A percentile compares a stretch with the other conserved stretches of the same genome.
phyloP scores from a whole-genome alignment of 2,329 filamentous ascomycete genomes.

The Grosmannia huntii region DNA sequence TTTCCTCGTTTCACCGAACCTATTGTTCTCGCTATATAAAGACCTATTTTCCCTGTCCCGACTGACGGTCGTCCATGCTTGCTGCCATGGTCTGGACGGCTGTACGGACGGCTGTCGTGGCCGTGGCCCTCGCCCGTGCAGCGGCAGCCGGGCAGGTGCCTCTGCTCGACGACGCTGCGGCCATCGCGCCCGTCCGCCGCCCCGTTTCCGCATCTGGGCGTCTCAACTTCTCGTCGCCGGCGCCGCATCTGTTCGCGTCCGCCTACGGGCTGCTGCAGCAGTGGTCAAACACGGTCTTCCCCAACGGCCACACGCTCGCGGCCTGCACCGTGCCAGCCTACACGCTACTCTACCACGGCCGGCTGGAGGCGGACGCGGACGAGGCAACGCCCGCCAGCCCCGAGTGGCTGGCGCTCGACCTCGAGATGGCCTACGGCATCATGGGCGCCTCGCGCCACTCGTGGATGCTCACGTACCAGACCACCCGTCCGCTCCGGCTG shows the following conservation, averaged over 20 bases:
- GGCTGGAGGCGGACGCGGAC: constrained; percentile 10
- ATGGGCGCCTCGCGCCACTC: constrained; percentile 30
- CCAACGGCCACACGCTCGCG: constrained; percentile 34
- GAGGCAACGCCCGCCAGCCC: constrained; percentile 26
- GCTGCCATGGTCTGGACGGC: neutral
- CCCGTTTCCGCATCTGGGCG: neutral
- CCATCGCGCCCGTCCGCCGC: neutral
- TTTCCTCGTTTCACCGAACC: too few relatives aligned
- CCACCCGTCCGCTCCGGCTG: constrained; percentile 25
- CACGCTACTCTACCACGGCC: constrained; percentile 36
- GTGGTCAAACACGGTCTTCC: constrained; percentile 38
- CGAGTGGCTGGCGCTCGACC: constrained; percentile 39
- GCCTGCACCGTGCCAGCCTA: constrained; percentile 31
- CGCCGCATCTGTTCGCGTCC: constrained; percentile 35
- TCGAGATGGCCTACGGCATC: constrained; percentile 41
- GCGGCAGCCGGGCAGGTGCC: neutral
- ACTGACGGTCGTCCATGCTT: too few relatives aligned
- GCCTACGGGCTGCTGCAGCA: constrained; percentile 32
- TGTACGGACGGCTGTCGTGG: neutral
- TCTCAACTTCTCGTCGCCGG: constrained; percentile 33
- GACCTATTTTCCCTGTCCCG: neutral
- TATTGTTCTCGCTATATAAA: too few relatives aligned
- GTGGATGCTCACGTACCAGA: constrained; percentile 35
- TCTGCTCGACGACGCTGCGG: neutral
- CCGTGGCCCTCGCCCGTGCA: neutral